A percentile compares a stretch with the other conserved stretches of the same genome.
These are phyloP conservation scores for Eucalyptus erythrocorys DNA, from an alignment of 345 rosid species.

Conservation along the genomic window DNA sequence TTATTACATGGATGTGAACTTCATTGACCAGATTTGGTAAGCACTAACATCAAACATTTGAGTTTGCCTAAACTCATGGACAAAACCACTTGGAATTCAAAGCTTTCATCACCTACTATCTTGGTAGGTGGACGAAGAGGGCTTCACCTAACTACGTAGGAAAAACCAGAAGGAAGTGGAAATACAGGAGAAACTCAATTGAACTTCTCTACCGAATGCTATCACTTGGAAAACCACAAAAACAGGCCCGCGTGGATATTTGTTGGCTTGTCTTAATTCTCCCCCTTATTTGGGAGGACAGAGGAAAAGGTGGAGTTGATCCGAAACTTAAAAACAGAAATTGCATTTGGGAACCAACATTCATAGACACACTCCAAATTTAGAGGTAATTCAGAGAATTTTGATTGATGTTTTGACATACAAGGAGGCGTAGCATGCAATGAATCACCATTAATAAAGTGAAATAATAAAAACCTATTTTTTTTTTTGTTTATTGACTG, in stretches of 20 bases:
- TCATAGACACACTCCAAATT: background rate
- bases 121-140: background rate
- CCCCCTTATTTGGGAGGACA: background rate
- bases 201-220: background rate
- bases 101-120: background rate
- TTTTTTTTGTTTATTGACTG: background rate
- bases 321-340: background rate
- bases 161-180: background rate
- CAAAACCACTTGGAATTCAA: background rate
- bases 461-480: background rate
- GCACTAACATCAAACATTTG: background rate
- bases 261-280: background rate
- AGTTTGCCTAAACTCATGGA: background rate
- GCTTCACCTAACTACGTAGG: background rate
- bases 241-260: background rate
- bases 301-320: background rate
- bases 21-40: background rate
- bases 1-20: background rate
- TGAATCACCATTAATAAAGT: background rate
- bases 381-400: background rate
- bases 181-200: background rate
- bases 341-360: background rate
- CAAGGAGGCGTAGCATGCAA: background rate
- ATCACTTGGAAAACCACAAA: background rate
- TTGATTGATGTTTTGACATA: background rate